A percentile compares a stretch with the other conserved stretches of the same genome.
Conservation (phyloP, 371 early-diverging fungal genomes). For the Mucor saturninus region DNA sequence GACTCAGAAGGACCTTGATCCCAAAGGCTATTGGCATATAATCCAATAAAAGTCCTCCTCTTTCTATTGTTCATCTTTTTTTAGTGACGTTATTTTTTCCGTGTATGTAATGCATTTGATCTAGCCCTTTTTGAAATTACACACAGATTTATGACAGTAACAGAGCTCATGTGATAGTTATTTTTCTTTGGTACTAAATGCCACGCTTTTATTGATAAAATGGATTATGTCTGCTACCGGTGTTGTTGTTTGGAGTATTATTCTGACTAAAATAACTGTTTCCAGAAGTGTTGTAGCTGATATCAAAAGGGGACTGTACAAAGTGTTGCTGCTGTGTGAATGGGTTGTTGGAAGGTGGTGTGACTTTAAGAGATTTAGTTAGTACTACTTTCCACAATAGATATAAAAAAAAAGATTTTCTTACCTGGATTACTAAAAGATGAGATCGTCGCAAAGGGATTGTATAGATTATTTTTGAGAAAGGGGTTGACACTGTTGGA, state of each 20-base stretch:
- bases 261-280: not conserved
- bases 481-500: not conserved
- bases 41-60: too few species aligned
- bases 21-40: too few species aligned
- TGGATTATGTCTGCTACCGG: not conserved
- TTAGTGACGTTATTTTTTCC: too few species aligned
- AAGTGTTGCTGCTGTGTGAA: not conserved
- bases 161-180: too few species aligned
- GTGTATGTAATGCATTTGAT: too few species aligned
- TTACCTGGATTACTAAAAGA: not conserved
- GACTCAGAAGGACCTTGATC: too few species aligned
- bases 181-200: too few species aligned
- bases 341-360: not conserved
- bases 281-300: not conserved
- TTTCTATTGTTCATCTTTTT: too few species aligned
- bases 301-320: not conserved
- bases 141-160: too few species aligned
- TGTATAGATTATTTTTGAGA: not conserved
- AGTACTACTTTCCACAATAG: not conserved
- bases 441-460: not conserved
- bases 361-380: not conserved
- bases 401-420: not conserved
- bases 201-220: not conserved
- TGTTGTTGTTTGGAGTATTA: not conserved
- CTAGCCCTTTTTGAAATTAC: too few species aligned